Evolutionary conservation across 352 stramenopile species (phyloP).

Genomic region (Pythium pectinolyticum): DNA sequence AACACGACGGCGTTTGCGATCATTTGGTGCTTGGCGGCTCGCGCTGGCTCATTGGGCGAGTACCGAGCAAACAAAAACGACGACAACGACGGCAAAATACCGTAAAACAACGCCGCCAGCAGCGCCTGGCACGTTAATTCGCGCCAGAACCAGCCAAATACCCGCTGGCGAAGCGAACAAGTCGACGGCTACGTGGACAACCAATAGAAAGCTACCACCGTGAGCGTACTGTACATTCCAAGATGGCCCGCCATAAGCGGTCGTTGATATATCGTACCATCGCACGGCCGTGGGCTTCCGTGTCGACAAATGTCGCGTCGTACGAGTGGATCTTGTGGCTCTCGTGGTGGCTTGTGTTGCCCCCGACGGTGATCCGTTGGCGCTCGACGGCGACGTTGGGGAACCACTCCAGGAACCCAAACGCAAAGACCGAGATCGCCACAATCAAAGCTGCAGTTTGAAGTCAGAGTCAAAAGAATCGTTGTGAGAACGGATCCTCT

Average conservation of each 20-base stretch:
- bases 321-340: slow-evolving; percentile 25
- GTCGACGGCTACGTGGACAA: slow-evolving; percentile 22
- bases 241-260: too few relatives aligned
- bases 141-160: slow-evolving; percentile 39
- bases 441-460: slow-evolving; percentile 43
- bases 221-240: too few relatives aligned
- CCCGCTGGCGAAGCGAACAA: slow-evolving; percentile 23
- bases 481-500: too few relatives aligned
- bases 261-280: slow-evolving; percentile 1
- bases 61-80: slow-evolving; percentile 70
- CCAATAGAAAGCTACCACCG: neutral
- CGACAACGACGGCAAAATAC: slow-evolving; percentile 62
- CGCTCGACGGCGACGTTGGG: slow-evolving; percentile 18
- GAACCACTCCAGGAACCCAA: slow-evolving; percentile 54
- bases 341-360: neutral
- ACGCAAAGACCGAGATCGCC: slow-evolving; percentile 45
- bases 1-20: slow-evolving; percentile 48
- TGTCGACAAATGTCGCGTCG: slow-evolving; percentile 19
- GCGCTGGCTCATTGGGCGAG: slow-evolving; percentile 33
- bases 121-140: slow-evolving; percentile 53
- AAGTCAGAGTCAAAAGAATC: too few relatives aligned
- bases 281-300: neutral
- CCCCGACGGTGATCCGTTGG: slow-evolving; percentile 2
- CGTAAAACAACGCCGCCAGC: slow-evolving; percentile 61
- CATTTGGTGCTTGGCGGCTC: slow-evolving; percentile 48